Percentiles rank a stretch among this genome's conserved stretches.
Conservation (phyloP, 1,284 basidiomycete genomes). For the Taiwanofungus camphoratus region DNA sequence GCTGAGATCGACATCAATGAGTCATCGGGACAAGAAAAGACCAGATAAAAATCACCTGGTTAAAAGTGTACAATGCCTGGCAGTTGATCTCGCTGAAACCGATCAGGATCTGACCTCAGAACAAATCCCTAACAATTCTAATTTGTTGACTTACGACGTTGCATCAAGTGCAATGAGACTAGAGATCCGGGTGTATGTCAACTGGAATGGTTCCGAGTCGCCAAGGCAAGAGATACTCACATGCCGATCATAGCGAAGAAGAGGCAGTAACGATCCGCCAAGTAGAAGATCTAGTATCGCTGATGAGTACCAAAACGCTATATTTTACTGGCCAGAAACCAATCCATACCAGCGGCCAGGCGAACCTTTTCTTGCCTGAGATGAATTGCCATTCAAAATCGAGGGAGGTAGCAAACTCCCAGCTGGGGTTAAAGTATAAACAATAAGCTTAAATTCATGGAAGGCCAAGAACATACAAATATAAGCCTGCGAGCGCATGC, state of each 20-base stretch:
- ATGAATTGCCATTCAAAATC: conserved; percentile 66
- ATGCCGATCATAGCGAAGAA: conserved; percentile 68
- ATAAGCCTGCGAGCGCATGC: conserved; percentile 61
- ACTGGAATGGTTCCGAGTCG: background rate
- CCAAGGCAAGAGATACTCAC: conserved; percentile 27
- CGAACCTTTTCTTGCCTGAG: conserved; percentile 53
- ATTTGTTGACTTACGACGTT: conserved; percentile 32
- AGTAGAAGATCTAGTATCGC: conserved; percentile 76
- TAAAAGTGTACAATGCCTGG: conserved; percentile 69
- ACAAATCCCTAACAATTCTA: background rate
- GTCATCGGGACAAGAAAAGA: background rate
- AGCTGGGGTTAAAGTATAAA: conserved; percentile 19
- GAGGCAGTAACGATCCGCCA: conserved; percentile 64
- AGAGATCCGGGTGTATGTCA: conserved; percentile 6
- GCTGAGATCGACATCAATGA: conserved; percentile 19
- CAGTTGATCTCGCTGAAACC: conserved; percentile 49
- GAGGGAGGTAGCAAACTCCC: conserved; percentile 54
- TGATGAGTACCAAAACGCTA: too few species aligned
- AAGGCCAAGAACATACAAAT: conserved; percentile 42
- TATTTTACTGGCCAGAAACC: too few species aligned
- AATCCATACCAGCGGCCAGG: conserved; percentile 31
- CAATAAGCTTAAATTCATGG: too few species aligned
- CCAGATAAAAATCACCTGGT: conserved; percentile 33
- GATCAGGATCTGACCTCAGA: background rate
- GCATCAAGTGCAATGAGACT: conserved; percentile 56